Evolutionary conservation across 805 yeast species (phyloP), one percentile per base, ranked within the genome.

Genomic region (Pichia cabralensis): DNA sequence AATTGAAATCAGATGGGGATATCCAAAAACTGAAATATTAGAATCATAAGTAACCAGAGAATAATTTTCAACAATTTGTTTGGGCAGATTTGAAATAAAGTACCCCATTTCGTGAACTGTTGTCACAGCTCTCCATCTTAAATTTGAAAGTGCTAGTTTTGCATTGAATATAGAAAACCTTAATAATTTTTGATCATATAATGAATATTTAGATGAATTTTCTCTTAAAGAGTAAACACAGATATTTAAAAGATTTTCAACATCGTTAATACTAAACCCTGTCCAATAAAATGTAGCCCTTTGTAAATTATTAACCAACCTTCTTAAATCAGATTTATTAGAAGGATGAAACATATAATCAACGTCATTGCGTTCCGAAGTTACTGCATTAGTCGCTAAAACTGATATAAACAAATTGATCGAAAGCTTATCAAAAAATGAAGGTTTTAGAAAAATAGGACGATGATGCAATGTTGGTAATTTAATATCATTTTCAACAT

Each of bases 251-350:
- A 79, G 59, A 16, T 67, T 60, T 31, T 71, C 70, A 20, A 79
- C 60, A 53, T 79, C 85, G 27, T 61, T 63, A 18, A 65, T 62
- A 10, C 77, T 63, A 48, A 79, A 79, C 0, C 85, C 86, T 1
- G 83, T 74, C 88, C 88, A 79, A 46, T 74, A 75, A 49, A 79
- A 77, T 0, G 86, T 75, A 1, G 80, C 74, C 38, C 78, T 62
- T 50, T 74, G 82, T 20, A 79, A 49, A 47, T 79, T 79, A 4
- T 71, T 65, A 10, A 79, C 67, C 42, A 79, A 60, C 31, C 77
- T 53, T 39, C 77, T 57, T 25, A 79, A 52, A 41, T 75, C 76
- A 14, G 51, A 52, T 27, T 72, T 58, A 45, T 76, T 77, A 1
- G 67, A 52, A 0, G 75, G 69, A 58, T 78, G 78, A 48, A 79